phyloP scores from a whole-genome alignment of 2,329 filamentous ascomycete genomes.

The Cordyceps militaris region DNA sequence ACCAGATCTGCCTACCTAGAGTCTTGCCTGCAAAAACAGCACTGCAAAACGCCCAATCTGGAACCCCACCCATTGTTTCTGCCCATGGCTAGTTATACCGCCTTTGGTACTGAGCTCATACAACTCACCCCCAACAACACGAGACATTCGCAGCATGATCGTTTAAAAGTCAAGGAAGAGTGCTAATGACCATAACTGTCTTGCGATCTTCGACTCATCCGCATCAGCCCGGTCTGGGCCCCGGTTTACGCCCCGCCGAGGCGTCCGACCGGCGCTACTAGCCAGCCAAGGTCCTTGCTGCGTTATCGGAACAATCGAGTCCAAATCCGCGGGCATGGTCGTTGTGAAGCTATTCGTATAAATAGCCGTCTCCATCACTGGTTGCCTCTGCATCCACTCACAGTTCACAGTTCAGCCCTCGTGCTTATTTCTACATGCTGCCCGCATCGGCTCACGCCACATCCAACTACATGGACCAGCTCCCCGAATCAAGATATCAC shows the following conservation, averaged over 20 bases:
- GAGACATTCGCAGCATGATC: too few relatives aligned
- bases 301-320: constrained; percentile 1
- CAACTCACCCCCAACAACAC: too few relatives aligned
- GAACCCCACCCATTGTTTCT: not conserved
- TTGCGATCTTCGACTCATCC: not conserved
- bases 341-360: not conserved
- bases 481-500: not conserved
- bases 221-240: not conserved
- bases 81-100: not conserved
- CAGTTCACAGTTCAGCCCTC: not conserved
- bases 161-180: too few relatives aligned
- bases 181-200: not conserved
- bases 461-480: not conserved
- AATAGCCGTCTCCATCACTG: not conserved
- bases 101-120: too few relatives aligned
- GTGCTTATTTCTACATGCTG: not conserved
- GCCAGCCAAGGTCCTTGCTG: not conserved
- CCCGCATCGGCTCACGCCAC: not conserved
- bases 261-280: not conserved
- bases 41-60: not conserved
- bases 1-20: not conserved
- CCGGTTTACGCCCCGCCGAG: not conserved
- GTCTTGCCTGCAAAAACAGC: not conserved
- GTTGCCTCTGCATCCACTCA: not conserved
- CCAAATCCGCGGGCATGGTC: not conserved